These are phyloP conservation scores for Macrolepiota albuminosa DNA, from an alignment of 768 basidiomycete genomes.

Conservation along the genomic window DNA sequence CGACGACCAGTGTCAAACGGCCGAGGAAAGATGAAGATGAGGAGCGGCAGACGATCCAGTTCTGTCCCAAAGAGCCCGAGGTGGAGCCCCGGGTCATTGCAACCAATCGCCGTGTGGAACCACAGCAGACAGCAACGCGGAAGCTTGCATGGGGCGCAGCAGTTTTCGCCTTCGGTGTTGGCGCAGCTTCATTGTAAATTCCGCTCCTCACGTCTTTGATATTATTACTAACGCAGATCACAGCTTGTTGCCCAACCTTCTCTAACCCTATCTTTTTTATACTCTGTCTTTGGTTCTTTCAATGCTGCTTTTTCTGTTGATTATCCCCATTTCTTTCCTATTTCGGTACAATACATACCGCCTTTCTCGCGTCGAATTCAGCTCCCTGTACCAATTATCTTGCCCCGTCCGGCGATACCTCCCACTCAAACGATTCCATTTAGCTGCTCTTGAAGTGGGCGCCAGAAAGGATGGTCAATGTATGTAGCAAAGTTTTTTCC, in stretches of 20 bases:
- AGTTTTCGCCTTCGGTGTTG: constrained; percentile 78
- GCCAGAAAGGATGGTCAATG: constrained; percentile 7
- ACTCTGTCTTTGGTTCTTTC: not conserved
- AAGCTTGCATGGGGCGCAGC: constrained; percentile 80
- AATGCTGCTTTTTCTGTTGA: not conserved
- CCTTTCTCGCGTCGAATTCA: constrained; percentile 10
- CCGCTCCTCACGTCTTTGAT: not conserved
- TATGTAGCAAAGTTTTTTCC: constrained; percentile 14
- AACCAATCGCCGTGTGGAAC: constrained; percentile 58
- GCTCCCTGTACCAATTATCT: constrained; percentile 13
- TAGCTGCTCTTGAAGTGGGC: constrained; percentile 5
- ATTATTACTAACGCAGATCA: constrained; percentile 1
- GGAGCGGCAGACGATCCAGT: constrained; percentile 30
- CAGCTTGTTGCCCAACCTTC: constrained; percentile 53
- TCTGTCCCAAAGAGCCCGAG: constrained; percentile 71
- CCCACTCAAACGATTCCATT: not conserved
- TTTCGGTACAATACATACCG: not conserved
- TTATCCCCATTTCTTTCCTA: not conserved
- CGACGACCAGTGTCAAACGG: constrained; percentile 41
- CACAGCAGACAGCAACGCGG: constrained; percentile 64
- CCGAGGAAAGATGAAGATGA: constrained; percentile 52
- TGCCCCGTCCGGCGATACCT: constrained; percentile 6
- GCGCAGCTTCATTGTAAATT: constrained; percentile 62
- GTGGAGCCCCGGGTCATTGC: constrained; percentile 44
- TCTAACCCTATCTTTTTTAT: constrained; percentile 25